Conservation (phyloP, 257 asterid species). For the Prunella vulgaris region DNA sequence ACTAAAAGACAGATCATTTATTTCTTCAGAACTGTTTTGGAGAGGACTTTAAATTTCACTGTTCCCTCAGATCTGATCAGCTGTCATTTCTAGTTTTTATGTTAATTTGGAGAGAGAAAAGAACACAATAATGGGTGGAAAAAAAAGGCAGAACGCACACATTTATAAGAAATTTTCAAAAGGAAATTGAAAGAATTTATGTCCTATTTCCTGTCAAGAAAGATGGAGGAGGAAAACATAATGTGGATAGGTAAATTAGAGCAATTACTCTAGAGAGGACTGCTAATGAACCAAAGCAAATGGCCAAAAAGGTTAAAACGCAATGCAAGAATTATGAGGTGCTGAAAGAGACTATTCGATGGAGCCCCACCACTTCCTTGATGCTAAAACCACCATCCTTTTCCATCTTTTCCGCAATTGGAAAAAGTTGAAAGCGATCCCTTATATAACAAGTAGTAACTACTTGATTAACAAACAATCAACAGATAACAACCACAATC, state of each 20-base stretch:
- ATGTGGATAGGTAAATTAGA: conserved; percentile 18
- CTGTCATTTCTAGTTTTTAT: not conserved
- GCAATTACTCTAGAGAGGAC: conserved; percentile 30
- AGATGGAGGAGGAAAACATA: not conserved
- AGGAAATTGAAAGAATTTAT: not conserved
- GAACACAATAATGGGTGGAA: not conserved
- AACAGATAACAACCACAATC: conserved; percentile 1
- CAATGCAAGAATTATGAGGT: conserved; percentile 32
- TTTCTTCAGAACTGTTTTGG: not conserved
- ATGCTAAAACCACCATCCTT: conserved; percentile 49
- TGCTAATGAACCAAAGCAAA: conserved; percentile 29
- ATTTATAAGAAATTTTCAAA: not conserved
- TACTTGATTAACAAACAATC: conserved; percentile 17
- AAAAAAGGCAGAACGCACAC: not conserved
- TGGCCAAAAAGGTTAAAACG: conserved; percentile 34
- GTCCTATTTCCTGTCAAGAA: not conserved
- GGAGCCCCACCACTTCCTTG: conserved; percentile 44
- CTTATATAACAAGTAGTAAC: not conserved
- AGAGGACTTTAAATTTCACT: not conserved
- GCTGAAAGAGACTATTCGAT: conserved; percentile 37
- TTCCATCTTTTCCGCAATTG: conserved; percentile 22
- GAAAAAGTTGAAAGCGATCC: conserved; percentile 50
- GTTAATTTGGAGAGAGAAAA: not conserved
- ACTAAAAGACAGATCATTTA: not conserved
- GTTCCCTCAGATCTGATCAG: not conserved